phyloP scores from a whole-genome alignment of 257 asterid species.

The Buddleja alternifolia region DNA sequence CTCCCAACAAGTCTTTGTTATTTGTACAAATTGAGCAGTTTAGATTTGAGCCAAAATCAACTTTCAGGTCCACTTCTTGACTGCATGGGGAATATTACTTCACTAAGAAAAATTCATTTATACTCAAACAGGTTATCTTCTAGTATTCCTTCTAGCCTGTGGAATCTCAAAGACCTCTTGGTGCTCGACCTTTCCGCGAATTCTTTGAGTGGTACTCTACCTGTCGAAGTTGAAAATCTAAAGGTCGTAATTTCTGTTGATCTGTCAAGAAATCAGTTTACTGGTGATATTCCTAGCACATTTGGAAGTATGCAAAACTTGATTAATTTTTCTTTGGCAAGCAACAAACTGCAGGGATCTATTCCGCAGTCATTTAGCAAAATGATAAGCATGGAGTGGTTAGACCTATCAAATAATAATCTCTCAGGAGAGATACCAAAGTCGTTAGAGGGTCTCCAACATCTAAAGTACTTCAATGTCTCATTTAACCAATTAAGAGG shows the following conservation, averaged over 20 bases:
- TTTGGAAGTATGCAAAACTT: slow-evolving; percentile 8
- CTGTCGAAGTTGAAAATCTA: slow-evolving; percentile 13
- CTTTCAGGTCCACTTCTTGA: slow-evolving; percentile 30
- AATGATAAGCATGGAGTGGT: slow-evolving; percentile 25
- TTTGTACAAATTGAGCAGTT: slow-evolving; percentile 9
- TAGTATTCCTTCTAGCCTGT: background rate
- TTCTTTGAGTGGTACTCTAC: slow-evolving; percentile 27
- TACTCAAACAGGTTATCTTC: slow-evolving; percentile 26
- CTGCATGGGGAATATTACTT: slow-evolving; percentile 27
- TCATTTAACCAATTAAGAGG: slow-evolving; percentile 38
- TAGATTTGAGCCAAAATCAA: slow-evolving; percentile 16
- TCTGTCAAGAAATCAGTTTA: slow-evolving; percentile 24
- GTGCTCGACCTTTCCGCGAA: slow-evolving; percentile 26
- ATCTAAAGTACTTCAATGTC: slow-evolving; percentile 32
- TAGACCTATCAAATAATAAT: slow-evolving; percentile 28
- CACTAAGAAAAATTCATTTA: slow-evolving; percentile 3
- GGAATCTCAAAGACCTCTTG: slow-evolving; percentile 30
- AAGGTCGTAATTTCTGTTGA: slow-evolving; percentile 16
- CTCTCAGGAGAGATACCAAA: slow-evolving; percentile 33
- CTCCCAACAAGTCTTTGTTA: slow-evolving; percentile 26
- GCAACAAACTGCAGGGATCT: slow-evolving; percentile 25
- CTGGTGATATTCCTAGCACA: slow-evolving; percentile 21
- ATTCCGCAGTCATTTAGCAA: slow-evolving; percentile 29
- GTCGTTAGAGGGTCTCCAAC: slow-evolving; percentile 23
- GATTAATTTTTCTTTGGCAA: slow-evolving; percentile 25